Evolutionary conservation across 1,284 basidiomycete species (phyloP), one percentile per base, ranked within the genome.

Genomic region (Agaricales sp.): DNA sequence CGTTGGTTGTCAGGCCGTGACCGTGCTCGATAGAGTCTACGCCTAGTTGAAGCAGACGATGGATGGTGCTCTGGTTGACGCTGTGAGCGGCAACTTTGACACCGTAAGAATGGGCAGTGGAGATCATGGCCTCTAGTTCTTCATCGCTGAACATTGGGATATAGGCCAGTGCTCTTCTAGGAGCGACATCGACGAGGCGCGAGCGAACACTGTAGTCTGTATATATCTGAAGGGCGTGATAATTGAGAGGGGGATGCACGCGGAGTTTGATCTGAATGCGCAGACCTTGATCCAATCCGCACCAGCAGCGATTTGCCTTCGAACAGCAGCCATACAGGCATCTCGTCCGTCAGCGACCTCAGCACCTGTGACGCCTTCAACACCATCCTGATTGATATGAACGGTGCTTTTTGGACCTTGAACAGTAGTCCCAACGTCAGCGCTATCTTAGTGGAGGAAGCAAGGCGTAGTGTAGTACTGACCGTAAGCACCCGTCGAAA

Each of bases 281-380:
- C 55, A 8, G 45, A 74, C 71, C 74, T 80, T 78, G 54, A 80
- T 74, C 74, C 77, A 79, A 62, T 84, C 81, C 3, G 79, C 78
- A 3, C 81, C 80, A n/a, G 79, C 75, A 19, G 80, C 80, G 50
- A 84, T 71, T 56, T 82, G 81, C 52, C 70, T 70, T 41, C 81
- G 67, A 2, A 82, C 78, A 11, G 72, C 79, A 50, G 69, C 70
- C 41, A 73, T 59, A 57, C 81, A 80, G 30, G 69, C 76, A 26
- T 74, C 73, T 11, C 70, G 62, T 2, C 82, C 81, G 53, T 84
- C 79, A 1, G 73, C 78, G 2, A 71, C 69, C 52, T 80, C 74
- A 4, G 78, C 77, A 8, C 80, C 78, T 2, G 67, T 73, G 20
- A 80, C 63, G 2, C 76, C 74, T 52, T 81, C 74, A 4, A 80